Evolutionary conservation across 305 asterid genomes (phyloP).

Genomic region (Fraxinus sp.): DNA sequence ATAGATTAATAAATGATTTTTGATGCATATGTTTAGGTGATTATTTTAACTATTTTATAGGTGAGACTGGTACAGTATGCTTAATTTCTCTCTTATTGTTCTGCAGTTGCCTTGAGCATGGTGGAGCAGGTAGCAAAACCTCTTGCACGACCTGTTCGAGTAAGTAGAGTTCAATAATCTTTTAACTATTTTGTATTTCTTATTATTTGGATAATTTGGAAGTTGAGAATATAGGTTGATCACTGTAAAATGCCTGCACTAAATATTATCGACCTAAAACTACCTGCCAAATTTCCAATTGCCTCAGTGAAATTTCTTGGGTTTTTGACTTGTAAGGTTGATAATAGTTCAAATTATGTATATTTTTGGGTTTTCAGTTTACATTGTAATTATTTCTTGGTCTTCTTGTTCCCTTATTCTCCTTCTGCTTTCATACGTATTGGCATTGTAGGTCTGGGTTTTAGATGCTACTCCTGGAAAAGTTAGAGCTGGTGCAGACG

Average conservation of each 20-base stretch:
- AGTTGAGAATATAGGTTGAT: not conserved
- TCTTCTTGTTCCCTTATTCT: conserved; percentile 1
- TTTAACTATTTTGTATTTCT: not conserved
- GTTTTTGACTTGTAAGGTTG: not conserved
- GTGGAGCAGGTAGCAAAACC: conserved; percentile 95
- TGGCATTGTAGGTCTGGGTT: conserved; percentile 79
- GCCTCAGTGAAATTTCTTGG: not conserved
- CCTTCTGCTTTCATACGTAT: conserved; percentile 5
- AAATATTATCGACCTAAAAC: conserved; percentile 11
- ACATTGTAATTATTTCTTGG: not conserved
- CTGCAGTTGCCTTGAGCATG: conserved; percentile 95
- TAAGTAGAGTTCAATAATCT: conserved; percentile 36
- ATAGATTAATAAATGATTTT: not conserved
- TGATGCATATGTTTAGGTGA: conserved; percentile 1
- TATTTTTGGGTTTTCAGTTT: not conserved
- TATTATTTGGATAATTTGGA: not conserved
- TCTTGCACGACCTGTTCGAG: conserved; percentile 96
- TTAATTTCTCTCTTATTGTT: conserved; percentile 19
- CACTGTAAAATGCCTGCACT: not conserved
- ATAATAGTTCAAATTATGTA: not conserved
- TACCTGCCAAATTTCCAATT: conserved; percentile 8
- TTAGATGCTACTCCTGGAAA: conserved; percentile 95
- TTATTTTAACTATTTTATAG: not conserved
- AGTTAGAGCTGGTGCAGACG: conserved; percentile 92
- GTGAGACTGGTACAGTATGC: not conserved